A percentile compares a stretch with the other conserved stretches of the same genome.
Evolutionary conservation across 2,329 filamentous ascomycete genomes (phyloP).

Genomic region (Trichoderma aggressivum): DNA sequence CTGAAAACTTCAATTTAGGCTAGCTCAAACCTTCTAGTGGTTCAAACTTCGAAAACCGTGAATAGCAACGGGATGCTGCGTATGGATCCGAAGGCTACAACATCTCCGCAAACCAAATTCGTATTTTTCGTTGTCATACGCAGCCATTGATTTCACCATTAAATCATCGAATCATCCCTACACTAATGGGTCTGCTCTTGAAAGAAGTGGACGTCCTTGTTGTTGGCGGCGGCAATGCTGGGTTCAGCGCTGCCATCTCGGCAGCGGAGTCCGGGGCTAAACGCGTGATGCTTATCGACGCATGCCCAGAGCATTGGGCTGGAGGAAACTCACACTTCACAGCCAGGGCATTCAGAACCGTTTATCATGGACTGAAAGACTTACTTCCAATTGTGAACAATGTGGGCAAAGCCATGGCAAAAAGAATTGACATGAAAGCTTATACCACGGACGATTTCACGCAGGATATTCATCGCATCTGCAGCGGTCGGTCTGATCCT

Average conservation of each 20-base stretch:
- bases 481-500: background rate
- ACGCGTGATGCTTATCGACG: background rate
- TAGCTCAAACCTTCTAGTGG: too few relatives aligned
- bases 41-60: background rate
- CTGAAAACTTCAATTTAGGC: background rate
- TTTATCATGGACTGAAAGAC: background rate
- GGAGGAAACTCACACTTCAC: background rate
- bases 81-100: background rate
- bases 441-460: background rate
- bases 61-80: background rate
- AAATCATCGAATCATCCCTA: background rate
- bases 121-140: background rate
- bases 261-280: background rate
- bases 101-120: background rate
- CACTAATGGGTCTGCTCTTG: background rate
- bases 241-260: background rate
- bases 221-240: background rate
- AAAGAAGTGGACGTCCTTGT: background rate
- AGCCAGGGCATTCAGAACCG: background rate
- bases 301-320: background rate
- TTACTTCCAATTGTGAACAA: background rate
- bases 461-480: background rate
- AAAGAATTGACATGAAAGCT: background rate
- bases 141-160: background rate
- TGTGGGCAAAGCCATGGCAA: background rate